Base-by-base conservation (phyloP, 169 alveolate genomes). In the Neospora caninum region DNA sequence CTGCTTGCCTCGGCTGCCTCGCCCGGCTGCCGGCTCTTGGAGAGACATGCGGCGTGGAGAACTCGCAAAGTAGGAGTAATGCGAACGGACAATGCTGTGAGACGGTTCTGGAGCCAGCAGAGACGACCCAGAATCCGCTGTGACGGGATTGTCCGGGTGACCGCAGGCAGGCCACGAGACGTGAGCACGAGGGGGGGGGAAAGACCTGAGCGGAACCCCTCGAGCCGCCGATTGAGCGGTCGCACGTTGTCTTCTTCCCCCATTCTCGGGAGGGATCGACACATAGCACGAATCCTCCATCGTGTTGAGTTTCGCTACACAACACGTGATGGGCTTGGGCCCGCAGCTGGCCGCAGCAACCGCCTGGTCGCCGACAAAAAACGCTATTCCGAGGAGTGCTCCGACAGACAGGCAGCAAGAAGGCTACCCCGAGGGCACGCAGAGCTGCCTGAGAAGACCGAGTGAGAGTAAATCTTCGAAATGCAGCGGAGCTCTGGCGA, bases 11-110 rank as follows among this genome's bases (percentile, higher is more conserved):
- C 27, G 45, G 20, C 18, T 31, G 41, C 87, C 87, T 39, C 45
- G 45, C 87, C 25, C 43, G 43, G 78, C 20, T 6, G 34, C 78
- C 13, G 78, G 39, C 87, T 78, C 43, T 22, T 34, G 87, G 31
- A 78, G 43, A 78, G 87, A 78, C 87, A 78, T 78, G 45, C 87
- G 87, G 41, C 87, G 87, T 29, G 87, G 87, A 20, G 87, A 78
- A 39, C 87, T 78, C 87, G 87, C 87, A 39, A 78, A 78, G 87
- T 78, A 78, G 7, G 87, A 78, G 27, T 78, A 78, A 29, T 78
- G 87, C 22, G 87, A 78, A 13, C 87, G 87, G 43, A 78, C 87
- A 78, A 78, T 78, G 87, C 45, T 78, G 41, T 34, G 25, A 34
- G 87, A 78, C 7, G 87, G 34, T 39, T 9, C 87, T 0, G 31